Evolutionary conservation across 371 early-diverging fungal genomes (phyloP), one percentile per base, ranked within the genome.

Genomic region (Mortierella sp.): DNA sequence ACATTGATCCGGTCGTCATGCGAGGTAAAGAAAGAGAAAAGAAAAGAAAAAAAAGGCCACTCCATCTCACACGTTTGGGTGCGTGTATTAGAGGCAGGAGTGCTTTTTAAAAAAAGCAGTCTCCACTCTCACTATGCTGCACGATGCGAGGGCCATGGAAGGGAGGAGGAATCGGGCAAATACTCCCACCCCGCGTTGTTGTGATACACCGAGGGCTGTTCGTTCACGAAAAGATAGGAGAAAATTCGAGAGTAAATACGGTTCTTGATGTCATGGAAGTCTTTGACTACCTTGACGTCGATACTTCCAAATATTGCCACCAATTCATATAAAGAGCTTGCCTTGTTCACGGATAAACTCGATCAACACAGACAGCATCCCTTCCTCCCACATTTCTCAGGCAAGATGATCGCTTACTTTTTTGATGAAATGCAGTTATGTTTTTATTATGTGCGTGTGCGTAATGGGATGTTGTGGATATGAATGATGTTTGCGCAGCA

Each of bases 1-100:
- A 75, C 84, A 84, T 84, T 80, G 80, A 77, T 74, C 72, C 58
- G 78, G 72, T 74, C 58, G 58, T 58, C 77, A 80, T 77, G 84
- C 75, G 77, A 45, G 65, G 77, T 68, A 28, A 58, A 71, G 71
- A 55, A 74, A 42, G 50, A 52, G 31, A 72, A 48, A 72, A 28
- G 44, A 76, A 70, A 75, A 73, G 72, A 60, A 72, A 72, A 45
- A 57, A n/a, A 44, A 31, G 3, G 42, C 19, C 38, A 21, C 21
- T 34, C 42, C n/a, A 34, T 63, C 42, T 5, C 42, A 38, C 42
- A 38, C 42, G 42, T 65, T 63, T 26, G 7, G 11, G 28, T n/a
- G 50, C 14, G 45, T 42, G 45, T 7, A 11, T 42, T 11, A 57
- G 72, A 3, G 45, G 19, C 9, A 72, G 24, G 11, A 28, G 26